A percentile compares a stretch with the other conserved stretches of the same genome.
phyloP scores from a whole-genome alignment of 2,329 filamentous ascomycete genomes.

The Phialophora expanda region DNA sequence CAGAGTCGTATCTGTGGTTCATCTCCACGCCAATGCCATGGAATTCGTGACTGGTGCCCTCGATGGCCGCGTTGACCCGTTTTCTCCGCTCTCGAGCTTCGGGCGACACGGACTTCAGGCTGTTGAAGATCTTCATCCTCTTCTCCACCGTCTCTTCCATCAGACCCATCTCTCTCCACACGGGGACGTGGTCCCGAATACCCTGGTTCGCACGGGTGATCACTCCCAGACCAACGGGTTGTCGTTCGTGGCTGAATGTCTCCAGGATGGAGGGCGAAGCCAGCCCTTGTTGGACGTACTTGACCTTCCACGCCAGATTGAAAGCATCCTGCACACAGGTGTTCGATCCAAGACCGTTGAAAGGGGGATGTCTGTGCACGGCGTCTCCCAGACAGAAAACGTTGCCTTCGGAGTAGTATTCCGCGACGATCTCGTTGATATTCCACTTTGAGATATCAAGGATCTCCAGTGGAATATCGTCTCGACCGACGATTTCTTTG shows the following conservation, averaged over 20 bases:
- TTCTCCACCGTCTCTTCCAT: constrained; percentile 48
- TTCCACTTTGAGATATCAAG: constrained; percentile 63
- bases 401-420: constrained; percentile 54
- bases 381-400: constrained; percentile 49
- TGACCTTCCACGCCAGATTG: constrained; percentile 49
- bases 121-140: constrained; percentile 49
- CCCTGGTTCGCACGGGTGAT: constrained; percentile 67
- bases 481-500: constrained; percentile 61
- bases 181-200: constrained; percentile 57
- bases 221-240: constrained; percentile 44
- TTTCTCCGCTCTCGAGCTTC: constrained; percentile 49
- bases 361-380: constrained; percentile 47
- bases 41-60: constrained; percentile 56
- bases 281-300: constrained; percentile 44
- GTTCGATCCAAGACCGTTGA: constrained; percentile 47
- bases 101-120: constrained; percentile 49
- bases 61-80: constrained; percentile 51
- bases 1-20: constrained; percentile 59
- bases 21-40: constrained; percentile 65
- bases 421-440: constrained; percentile 66
- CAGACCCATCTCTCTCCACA: constrained; percentile 57
- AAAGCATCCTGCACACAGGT: constrained; percentile 48
- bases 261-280: constrained; percentile 40
- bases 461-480: constrained; percentile 57
- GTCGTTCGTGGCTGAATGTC: constrained; percentile 46